These are phyloP conservation scores for Calonectria montana DNA, from an alignment of 2,329 filamentous ascomycete genomes.

Conservation along the genomic window DNA sequence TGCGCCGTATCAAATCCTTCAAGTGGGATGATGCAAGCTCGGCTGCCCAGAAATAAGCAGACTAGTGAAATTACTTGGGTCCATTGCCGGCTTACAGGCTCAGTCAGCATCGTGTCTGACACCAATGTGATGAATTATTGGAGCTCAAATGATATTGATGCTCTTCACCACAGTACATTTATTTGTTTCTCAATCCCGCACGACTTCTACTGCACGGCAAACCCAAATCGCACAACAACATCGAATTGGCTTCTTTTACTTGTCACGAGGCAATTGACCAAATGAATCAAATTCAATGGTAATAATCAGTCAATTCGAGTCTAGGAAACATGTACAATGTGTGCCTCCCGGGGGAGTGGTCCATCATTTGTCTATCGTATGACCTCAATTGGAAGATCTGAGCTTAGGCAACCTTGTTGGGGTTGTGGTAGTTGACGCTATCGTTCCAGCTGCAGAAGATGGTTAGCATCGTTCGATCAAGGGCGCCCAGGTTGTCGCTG, in stretches of 20 bases:
- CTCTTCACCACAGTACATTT: neutral
- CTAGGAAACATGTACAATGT: slow-evolving; percentile 49
- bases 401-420: slow-evolving; percentile 74
- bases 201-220: neutral
- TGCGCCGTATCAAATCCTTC: neutral
- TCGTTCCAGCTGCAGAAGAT: slow-evolving; percentile 83
- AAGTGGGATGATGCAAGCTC: slow-evolving; percentile 23
- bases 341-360: slow-evolving; percentile 42
- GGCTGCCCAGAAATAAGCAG: neutral
- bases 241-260: neutral
- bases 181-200: too few relatives aligned
- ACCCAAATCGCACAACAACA: neutral
- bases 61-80: neutral
- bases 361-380: slow-evolving; percentile 42
- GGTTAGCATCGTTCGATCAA: slow-evolving; percentile 32
- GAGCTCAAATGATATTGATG: neutral
- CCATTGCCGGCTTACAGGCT: neutral
- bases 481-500: neutral
- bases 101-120: neutral
- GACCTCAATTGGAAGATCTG: slow-evolving; percentile 26
- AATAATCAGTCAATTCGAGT: slow-evolving; percentile 45
- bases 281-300: neutral
- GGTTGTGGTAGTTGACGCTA: slow-evolving; percentile 96
- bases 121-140: neutral
- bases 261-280: neutral